Evolutionary conservation across 2,329 filamentous ascomycete species (phyloP).

Genomic region (Ophiostoma sp.): DNA sequence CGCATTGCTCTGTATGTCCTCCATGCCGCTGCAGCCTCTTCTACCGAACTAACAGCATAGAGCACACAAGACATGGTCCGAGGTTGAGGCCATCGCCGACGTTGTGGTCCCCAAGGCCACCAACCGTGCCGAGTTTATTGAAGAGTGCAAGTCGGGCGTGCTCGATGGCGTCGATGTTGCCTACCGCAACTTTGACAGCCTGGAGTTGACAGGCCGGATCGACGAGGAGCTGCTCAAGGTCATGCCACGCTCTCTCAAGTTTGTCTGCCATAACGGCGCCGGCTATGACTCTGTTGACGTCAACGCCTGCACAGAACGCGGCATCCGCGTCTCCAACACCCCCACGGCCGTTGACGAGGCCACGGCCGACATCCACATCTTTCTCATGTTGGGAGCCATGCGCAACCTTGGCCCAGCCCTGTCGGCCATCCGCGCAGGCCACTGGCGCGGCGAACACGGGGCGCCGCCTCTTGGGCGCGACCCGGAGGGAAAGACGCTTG

Average conservation of each 20-base stretch:
- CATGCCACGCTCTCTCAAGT: slow-evolving; percentile 50
- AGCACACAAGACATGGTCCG: slow-evolving; percentile 60
- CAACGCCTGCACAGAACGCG: slow-evolving; percentile 59
- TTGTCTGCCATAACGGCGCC: slow-evolving; percentile 62
- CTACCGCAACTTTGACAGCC: slow-evolving; percentile 62
- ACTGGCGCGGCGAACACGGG: slow-evolving; percentile 55
- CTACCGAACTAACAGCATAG: slow-evolving; percentile 36
- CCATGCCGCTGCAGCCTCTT: not conserved
- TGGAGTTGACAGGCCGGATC: slow-evolving; percentile 59
- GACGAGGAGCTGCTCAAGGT: slow-evolving; percentile 63
- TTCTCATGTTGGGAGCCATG: slow-evolving; percentile 73
- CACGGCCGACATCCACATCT: slow-evolving; percentile 76
- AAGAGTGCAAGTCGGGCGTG: slow-evolving; percentile 23
- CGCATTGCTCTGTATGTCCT: slow-evolving; percentile 37
- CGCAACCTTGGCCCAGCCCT: slow-evolving; percentile 66
- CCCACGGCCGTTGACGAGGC: slow-evolving; percentile 77
- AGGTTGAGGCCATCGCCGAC: slow-evolving; percentile 58
- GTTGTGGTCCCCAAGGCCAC: slow-evolving; percentile 42
- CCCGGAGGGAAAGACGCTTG: slow-evolving; percentile 48
- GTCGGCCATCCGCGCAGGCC: slow-evolving; percentile 56
- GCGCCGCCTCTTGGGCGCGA: slow-evolving; percentile 60
- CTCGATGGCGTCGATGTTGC: slow-evolving; percentile 24
- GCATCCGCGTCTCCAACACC: slow-evolving; percentile 70
- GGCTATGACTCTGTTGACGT: slow-evolving; percentile 83
- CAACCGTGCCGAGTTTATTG: slow-evolving; percentile 23